Conservation (phyloP, 371 early-diverging fungal species). For the Fennellomyces sp. region DNA sequence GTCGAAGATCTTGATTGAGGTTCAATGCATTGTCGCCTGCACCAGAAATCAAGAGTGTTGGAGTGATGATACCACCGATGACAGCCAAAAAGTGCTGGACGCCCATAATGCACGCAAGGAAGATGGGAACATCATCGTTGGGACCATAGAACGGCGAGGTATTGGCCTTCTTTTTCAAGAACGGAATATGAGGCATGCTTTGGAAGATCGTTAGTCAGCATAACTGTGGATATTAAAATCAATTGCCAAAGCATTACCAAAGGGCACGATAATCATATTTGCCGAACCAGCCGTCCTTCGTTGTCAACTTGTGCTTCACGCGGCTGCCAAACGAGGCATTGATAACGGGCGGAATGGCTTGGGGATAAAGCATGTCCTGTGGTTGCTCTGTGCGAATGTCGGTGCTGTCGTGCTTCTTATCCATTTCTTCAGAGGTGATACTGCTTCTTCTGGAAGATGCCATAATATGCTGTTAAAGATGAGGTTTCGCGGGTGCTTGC, state of each 20-base stretch:
- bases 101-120: conserved; percentile 35
- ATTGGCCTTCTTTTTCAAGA: conserved; percentile 8
- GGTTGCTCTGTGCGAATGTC: conserved; percentile 16
- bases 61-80: conserved; percentile 55
- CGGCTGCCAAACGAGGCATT: not conserved
- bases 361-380: conserved; percentile 15
- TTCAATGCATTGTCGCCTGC: conserved; percentile 49
- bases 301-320: conserved; percentile 14
- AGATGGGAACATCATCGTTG: conserved; percentile 30
- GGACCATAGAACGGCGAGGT: conserved; percentile 35
- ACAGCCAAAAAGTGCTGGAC: conserved; percentile 48
- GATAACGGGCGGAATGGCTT: conserved; percentile 7
- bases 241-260: conserved; percentile 19
- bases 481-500: conserved; percentile 5
- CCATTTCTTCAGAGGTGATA: conserved; percentile 8
- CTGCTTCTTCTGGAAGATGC: conserved; percentile 5
- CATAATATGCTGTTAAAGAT: no score
- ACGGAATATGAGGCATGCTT: conserved; percentile 35
- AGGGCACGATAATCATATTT: conserved; percentile 36
- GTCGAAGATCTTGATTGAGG: conserved; percentile 42
- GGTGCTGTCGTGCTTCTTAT: conserved; percentile 2
- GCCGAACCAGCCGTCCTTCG: conserved; percentile 33
- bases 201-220: not conserved
- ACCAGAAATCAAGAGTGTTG: conserved; percentile 51
- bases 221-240: not conserved